Percentiles rank a stretch among this genome's conserved stretches.
Evolutionary conservation across 139 green algal genomes (phyloP).

Genomic region (Mesostigma viride): DNA sequence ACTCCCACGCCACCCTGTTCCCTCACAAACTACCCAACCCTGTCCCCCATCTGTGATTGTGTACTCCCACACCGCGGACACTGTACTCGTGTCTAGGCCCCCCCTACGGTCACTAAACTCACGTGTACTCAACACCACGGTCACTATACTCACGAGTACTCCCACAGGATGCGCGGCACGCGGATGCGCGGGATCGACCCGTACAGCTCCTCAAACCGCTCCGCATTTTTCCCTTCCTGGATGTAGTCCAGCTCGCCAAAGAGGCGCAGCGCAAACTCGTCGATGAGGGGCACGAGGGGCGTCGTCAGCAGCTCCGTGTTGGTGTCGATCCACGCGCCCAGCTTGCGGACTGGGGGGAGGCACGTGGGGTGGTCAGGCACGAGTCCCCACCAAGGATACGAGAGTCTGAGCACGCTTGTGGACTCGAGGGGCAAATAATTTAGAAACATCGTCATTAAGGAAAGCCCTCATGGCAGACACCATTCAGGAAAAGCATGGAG

Average conservation of each 20-base stretch:
- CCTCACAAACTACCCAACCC: too few relatives aligned
- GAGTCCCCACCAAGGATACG: conserved; percentile 61
- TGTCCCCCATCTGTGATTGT: too few relatives aligned
- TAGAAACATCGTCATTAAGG: conserved; percentile 64
- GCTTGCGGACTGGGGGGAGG: conserved; percentile 74
- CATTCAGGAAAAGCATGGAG: too few relatives aligned
- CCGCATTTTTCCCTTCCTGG: conserved; percentile 71
- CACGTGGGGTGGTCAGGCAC: conserved; percentile 47
- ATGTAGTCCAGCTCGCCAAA: conserved; percentile 95
- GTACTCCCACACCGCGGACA: too few relatives aligned
- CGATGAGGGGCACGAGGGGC: conserved; percentile 74
- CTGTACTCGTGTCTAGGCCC: too few relatives aligned
- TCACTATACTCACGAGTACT: too few relatives aligned
- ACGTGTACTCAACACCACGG: too few relatives aligned
- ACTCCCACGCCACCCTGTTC: too few relatives aligned
- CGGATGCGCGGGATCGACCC: conserved; percentile 26
- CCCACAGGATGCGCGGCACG: conserved; percentile 16
- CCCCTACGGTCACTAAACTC: too few relatives aligned
- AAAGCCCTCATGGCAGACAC: too few relatives aligned
- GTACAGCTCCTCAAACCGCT: conserved; percentile 64
- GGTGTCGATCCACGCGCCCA: conserved; percentile 53
- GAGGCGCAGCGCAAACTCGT: conserved; percentile 85
- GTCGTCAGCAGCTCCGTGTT: conserved; percentile 35
- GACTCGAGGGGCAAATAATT: conserved; percentile 55
- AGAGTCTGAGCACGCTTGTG: too few relatives aligned